These are phyloP conservation scores for Scheffersomyces ergatensis DNA, from an alignment of 805 yeast genomes.

Conservation along the genomic window DNA sequence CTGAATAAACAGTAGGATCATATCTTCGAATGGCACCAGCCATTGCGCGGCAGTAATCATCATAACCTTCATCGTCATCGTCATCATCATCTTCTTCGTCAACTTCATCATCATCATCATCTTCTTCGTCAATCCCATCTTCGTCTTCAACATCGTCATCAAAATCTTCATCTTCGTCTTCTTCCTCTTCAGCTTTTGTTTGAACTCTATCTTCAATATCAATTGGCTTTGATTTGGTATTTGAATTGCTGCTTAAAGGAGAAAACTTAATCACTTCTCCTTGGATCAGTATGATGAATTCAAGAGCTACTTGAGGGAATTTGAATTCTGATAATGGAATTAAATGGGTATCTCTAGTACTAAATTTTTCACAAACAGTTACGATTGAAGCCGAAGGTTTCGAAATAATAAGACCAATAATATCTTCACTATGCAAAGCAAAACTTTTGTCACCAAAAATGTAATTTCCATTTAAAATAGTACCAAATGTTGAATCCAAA, in stretches of 20 bases:
- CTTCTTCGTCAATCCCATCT: conserved; percentile 4
- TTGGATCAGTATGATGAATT: conserved; percentile 13
- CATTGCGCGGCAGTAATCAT: background rate
- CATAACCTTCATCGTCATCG: background rate
- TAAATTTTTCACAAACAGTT: conserved; percentile 8
- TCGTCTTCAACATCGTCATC: conserved; percentile 5
- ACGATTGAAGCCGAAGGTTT: conserved; percentile 23
- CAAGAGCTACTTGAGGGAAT: conserved; percentile 17
- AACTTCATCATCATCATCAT: conserved; percentile 5
- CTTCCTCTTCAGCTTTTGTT: background rate
- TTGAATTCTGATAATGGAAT: conserved; percentile 20
- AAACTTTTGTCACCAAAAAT: conserved; percentile 18
- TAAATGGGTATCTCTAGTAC: conserved; percentile 4
- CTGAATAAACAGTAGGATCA: background rate
- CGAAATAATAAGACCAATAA: conserved; percentile 32
- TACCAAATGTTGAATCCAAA: conserved; percentile 36
- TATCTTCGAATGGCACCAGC: background rate
- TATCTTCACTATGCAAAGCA: conserved; percentile 21
- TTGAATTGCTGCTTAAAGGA: conserved; percentile 5
- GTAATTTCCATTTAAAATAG: conserved; percentile 25
- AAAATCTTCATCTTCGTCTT: background rate
- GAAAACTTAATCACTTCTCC: conserved; percentile 11
- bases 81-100: conserved; percentile 5
- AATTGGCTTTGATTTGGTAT: background rate
- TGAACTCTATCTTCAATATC: background rate